Conservation (phyloP, 2,329 filamentous ascomycete genomes). For the Plectosphaerella cucumerina region DNA sequence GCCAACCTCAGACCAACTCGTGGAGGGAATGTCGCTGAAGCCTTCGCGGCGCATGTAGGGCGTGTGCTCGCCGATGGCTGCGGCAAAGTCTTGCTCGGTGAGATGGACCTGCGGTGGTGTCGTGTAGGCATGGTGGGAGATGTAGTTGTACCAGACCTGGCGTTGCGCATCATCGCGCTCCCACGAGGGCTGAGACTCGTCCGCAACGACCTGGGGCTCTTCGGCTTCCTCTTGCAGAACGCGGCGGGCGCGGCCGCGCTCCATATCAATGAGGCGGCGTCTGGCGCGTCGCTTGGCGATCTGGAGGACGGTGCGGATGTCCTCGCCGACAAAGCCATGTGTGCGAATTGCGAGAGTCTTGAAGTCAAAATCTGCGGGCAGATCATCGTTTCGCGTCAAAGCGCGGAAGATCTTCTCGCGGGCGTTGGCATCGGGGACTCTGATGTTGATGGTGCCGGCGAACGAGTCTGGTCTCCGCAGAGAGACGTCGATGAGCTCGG, state of each 20-base stretch:
- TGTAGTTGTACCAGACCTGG: slow-evolving; percentile 8
- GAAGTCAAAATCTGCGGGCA: slow-evolving; percentile 71
- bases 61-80: slow-evolving; percentile 60
- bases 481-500: slow-evolving; percentile 79
- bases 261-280: slow-evolving; percentile 25
- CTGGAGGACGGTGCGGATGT: slow-evolving; percentile 65
- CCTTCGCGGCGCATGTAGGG: slow-evolving; percentile 79
- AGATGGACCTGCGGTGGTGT: slow-evolving; percentile 20
- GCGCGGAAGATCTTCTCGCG: slow-evolving; percentile 75
- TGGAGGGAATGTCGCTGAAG: slow-evolving; percentile 89
- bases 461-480: slow-evolving; percentile 72
- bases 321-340: slow-evolving; percentile 88
- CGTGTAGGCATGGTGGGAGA: slow-evolving; percentile 14
- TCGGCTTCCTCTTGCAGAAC: background rate
- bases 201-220: background rate
- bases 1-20: slow-evolving; percentile 90
- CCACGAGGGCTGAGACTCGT: slow-evolving; percentile 3
- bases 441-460: slow-evolving; percentile 80
- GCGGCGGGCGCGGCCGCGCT: slow-evolving; percentile 16
- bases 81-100: slow-evolving; percentile 62
- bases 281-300: slow-evolving; percentile 35
- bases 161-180: slow-evolving; percentile 1
- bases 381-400: slow-evolving; percentile 60
- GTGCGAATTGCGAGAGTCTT: slow-evolving; percentile 73
- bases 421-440: slow-evolving; percentile 75